Percentiles rank a stretch among this genome's conserved stretches.
phyloP scores from a whole-genome alignment of 2,329 filamentous ascomycete genomes.

The Nemania diffusa region DNA sequence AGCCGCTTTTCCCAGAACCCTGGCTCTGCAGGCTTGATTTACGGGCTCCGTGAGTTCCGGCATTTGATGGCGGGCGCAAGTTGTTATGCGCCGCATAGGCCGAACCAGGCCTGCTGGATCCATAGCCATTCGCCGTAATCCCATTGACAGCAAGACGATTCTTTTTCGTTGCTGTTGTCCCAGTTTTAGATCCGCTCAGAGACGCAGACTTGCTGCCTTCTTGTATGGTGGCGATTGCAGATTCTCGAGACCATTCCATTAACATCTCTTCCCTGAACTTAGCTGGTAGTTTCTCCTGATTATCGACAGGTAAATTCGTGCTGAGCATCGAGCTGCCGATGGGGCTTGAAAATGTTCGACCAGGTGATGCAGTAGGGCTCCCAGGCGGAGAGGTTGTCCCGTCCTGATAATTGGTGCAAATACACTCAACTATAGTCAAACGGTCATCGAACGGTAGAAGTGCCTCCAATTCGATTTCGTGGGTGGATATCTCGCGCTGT shows the following conservation, averaged over 20 bases:
- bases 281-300: constrained; percentile 69
- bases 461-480: constrained; percentile 69
- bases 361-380: constrained; percentile 77
- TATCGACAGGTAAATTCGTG: constrained; percentile 52
- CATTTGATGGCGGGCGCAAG: constrained; percentile 60
- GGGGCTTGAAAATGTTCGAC: constrained; percentile 70
- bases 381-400: constrained; percentile 70
- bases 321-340: constrained; percentile 63
- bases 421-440: constrained; percentile 75
- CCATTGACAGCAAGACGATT: constrained; percentile 70
- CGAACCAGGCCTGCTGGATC: constrained; percentile 54
- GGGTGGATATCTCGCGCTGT: constrained; percentile 59
- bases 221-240: constrained; percentile 74
- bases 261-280: constrained; percentile 80
- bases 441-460: constrained; percentile 81
- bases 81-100: constrained; percentile 63
- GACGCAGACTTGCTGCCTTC: constrained; percentile 78
- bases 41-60: constrained; percentile 52
- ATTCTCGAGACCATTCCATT: constrained; percentile 81
- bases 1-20: constrained; percentile 56
- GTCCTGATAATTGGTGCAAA: constrained; percentile 76
- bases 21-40: constrained; percentile 66
- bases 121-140: constrained; percentile 53
- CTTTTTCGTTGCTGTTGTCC: constrained; percentile 64
- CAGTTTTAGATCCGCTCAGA: constrained; percentile 77